Evolutionary conservation across 257 asterid species (phyloP), one percentile per base, ranked within the genome.

Genomic region (Ophiorrhiza pumila): DNA sequence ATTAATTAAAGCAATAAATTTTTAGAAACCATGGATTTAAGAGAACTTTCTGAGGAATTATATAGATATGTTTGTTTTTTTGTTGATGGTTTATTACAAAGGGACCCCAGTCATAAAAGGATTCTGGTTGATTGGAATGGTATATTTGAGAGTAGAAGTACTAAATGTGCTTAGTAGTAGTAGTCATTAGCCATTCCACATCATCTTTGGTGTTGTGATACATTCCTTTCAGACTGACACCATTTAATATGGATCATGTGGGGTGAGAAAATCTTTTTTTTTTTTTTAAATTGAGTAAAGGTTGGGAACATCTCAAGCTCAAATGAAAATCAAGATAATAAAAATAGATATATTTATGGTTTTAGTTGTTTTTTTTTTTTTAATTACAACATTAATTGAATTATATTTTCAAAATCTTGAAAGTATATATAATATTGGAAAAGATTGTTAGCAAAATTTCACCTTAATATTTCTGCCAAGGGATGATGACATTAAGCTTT

Each of bases 151-250:
- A 41, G 72, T 65, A 70, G 66, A 3, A 37, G 7, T 37, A 23
- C 5, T 14, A 59, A 70, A 55, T 37, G 39, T 35, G 64, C 17
- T 52, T 53, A 55, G 50, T 12, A 52, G n/a, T n/a, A n/a, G n/a
- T n/a, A n/a, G n/a, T n/a, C n/a, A n/a, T n/a, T 65, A 55, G 60
- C 73, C 55, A 71, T 69, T 47, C 68, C 67, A 72, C 45, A 63
- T 39, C 71, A 53, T 65, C 65, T 78, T 27, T 65, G 39, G 74
- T 39, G 23, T 56, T 55, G 23, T 55, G 78, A 37, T 63, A 73
- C 83, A 76, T 78, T 73, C 80, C 65, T 66, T 75, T 78, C 84
- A 75, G 74, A 69, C 81, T 71, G 63, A 49, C 42, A 32, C 69
- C 77, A 80, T 77, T 83, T 66, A 78, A 55, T 69, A 71, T 45